Base-by-base conservation (phyloP, 2,329 filamentous ascomycete species). In the Fusarium scirpi region DNA sequence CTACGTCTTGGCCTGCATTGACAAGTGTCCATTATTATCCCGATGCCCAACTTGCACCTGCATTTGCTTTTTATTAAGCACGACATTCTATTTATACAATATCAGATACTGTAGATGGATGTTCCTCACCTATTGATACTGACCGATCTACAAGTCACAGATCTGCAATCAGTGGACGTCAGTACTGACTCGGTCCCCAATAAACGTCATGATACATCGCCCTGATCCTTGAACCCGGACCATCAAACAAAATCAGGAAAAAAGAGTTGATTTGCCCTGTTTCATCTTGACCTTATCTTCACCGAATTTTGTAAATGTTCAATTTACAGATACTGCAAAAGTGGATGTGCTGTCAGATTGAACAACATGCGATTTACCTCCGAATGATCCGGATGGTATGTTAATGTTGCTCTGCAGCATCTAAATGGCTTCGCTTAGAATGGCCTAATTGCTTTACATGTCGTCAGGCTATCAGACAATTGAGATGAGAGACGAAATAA, bases 381-480 rank as follows among this genome's bases (percentile, higher is more conserved):
- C 63, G 70, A 72, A 49, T 41, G 60, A 72, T 72, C 70, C 70
- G 70, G 32, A 41, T 41, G 51, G 16, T 6, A 27, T 25, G 41
- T 7, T 25, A 9, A 25, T 25, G 41, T 44, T 44, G 20, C 41
- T 24, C 18, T 44, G 22, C 20, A 24, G 13, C 2, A 24, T 18
- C 41, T 25, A 22, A 44, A 44, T 44, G 41, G 41, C 41, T 25
- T 44, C 41, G 41, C 41, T 44, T 44, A 24, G 18, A 12, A 38
- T n/a, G 18, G 18, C 3, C 10, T 6, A n/a, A 38, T 38, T 6
- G 34, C 32, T 34, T 5, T 18, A 18, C 16, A 18, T 4, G 32
- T 16, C 24, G 24, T 29, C 29, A 13, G 29, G 29, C 29, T 12
- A 30, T 13, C 29, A 12, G 27, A 29, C 11, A 30, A 30, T 30